phyloP scores from a whole-genome alignment of 257 asterid species.

The Misopates orontium region DNA sequence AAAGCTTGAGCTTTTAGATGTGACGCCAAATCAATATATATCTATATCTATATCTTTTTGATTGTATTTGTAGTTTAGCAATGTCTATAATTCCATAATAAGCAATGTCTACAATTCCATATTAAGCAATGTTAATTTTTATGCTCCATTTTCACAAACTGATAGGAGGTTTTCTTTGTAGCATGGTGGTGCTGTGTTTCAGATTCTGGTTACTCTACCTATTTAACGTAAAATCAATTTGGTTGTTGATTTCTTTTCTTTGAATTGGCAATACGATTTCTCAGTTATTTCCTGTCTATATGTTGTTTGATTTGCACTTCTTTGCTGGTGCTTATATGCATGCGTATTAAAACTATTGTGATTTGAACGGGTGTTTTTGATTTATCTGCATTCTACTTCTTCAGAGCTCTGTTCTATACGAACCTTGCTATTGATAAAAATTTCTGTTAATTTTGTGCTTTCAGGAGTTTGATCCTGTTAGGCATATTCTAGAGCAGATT shows the following conservation, averaged over 20 bases:
- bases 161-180: conserved; percentile 1
- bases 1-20: too few species aligned
- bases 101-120: conserved; percentile 1
- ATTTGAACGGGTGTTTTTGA: conserved; percentile 5
- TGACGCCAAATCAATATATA: too few species aligned
- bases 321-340: conserved; percentile 16
- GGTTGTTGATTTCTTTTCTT: conserved; percentile 17
- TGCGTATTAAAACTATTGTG: conserved; percentile 10
- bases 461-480: conserved; percentile 89
- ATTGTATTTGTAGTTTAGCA: conserved; percentile 18
- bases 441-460: conserved; percentile 29
- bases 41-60: too few species aligned
- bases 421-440: conserved; percentile 31
- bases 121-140: not conserved
- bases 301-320: conserved; percentile 27
- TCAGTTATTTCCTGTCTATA: conserved; percentile 10
- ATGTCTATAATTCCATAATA: not conserved
- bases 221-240: conserved; percentile 8
- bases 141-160: not conserved
- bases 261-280: conserved; percentile 1
- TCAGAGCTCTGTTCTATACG: conserved; percentile 4
- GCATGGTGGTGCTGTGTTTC: conserved; percentile 16
- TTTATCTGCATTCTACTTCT: conserved; percentile 19
- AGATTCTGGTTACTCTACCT: not conserved
- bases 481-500: conserved; percentile 66